Conservation (phyloP, 768 basidiomycete genomes). For the Dictyophora rubrovolvata region DNA sequence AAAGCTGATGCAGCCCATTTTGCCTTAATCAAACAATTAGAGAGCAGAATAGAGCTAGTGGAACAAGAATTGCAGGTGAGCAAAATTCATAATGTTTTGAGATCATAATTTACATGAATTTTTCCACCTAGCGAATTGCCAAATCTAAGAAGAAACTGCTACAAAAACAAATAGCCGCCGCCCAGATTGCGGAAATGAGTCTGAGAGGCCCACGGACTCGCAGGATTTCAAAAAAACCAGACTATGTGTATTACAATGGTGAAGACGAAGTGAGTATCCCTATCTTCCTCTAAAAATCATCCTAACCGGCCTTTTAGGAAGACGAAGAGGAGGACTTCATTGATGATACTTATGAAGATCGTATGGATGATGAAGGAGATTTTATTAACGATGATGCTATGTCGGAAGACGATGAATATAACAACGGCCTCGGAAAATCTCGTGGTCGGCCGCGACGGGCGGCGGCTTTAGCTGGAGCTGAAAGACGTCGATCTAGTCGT, state of each 20-base stretch:
- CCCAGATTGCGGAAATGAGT: conserved; percentile 61
- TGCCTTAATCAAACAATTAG: conserved; percentile 49
- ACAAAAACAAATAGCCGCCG: conserved; percentile 38
- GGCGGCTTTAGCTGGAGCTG: conserved; percentile 11
- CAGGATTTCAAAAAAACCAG: conserved; percentile 58
- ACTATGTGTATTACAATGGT: conserved; percentile 70
- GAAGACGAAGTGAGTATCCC: conserved; percentile 46
- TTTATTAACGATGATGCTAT: conserved; percentile 39
- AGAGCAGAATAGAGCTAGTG: conserved; percentile 53
- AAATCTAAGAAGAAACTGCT: conserved; percentile 61
- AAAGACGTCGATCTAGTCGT: conserved; percentile 33
- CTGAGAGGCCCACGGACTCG: conserved; percentile 72
- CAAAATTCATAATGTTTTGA: background rate
- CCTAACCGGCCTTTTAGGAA: conserved; percentile 26
- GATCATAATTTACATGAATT: conserved; percentile 13
- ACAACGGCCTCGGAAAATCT: conserved; percentile 27
- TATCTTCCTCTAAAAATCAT: conserved; percentile 16
- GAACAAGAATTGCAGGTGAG: conserved; percentile 61
- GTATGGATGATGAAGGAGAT: conserved; percentile 45
- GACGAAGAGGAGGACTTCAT: conserved; percentile 55
- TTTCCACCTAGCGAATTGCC: conserved; percentile 51
- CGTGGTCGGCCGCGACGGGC: conserved; percentile 10
- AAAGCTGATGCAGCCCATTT: conserved; percentile 56
- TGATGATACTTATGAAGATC: conserved; percentile 32
- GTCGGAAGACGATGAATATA: conserved; percentile 24